Conservation (phyloP, 2,329 filamentous ascomycete species). For the Neocucurbitaria cava region DNA sequence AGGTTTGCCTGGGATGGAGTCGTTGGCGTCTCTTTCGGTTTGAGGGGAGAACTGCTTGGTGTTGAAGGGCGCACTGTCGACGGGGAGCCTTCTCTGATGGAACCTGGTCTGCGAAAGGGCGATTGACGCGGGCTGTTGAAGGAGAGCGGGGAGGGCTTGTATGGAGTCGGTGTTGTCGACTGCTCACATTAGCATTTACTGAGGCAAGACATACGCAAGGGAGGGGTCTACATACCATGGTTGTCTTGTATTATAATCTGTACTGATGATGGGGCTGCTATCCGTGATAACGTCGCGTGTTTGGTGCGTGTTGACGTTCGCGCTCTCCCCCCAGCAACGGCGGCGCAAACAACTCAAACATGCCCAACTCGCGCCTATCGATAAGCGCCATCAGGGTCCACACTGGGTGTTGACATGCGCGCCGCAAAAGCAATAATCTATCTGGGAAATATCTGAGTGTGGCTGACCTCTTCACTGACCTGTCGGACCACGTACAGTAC, state of each 20-base stretch:
- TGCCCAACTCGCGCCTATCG: conserved; percentile 14
- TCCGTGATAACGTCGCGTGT: conserved; percentile 15
- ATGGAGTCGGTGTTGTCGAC: conserved; percentile 45
- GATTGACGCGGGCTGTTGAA: conserved; percentile 54
- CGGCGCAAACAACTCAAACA: conserved; percentile 19
- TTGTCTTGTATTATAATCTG: conserved; percentile 2
- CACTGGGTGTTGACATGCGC: conserved; percentile 4
- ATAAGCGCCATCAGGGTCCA: conserved; percentile 18
- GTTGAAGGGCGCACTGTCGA: conserved; percentile 50
- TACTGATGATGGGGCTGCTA: not conserved
- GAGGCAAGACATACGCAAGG: not conserved
- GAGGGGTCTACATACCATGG: conserved; percentile 10
- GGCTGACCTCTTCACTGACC: not conserved
- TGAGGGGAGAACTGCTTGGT: conserved; percentile 51
- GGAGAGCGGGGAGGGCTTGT: conserved; percentile 53
- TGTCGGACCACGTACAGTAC: not conserved
- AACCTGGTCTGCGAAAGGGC: conserved; percentile 54
- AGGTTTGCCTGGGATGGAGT: conserved; percentile 37
- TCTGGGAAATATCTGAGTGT: not conserved
- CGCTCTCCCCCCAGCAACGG: conserved; percentile 22
- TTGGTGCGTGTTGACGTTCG: conserved; percentile 30
- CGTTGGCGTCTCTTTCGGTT: conserved; percentile 38
- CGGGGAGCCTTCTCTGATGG: conserved; percentile 48
- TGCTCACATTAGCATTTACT: conserved; percentile 12
- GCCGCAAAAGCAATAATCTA: conserved; percentile 2